Base-by-base conservation (phyloP, 768 basidiomycete genomes). In the Lactifluus echinatus region DNA sequence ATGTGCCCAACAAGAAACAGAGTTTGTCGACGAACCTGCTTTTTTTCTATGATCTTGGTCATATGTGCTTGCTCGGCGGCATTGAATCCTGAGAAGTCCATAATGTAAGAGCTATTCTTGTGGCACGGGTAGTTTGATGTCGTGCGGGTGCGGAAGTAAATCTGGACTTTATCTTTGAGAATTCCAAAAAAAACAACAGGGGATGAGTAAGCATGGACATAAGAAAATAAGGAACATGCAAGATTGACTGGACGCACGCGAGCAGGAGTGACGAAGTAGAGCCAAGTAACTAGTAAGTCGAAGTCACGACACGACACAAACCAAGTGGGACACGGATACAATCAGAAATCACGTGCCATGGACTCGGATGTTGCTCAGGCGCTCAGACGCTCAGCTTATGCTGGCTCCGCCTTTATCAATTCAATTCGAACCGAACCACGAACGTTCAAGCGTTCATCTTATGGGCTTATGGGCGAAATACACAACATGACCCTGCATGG, bases 61-160 rank as follows among this genome's bases (percentile, higher is more conserved):
- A 99, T 92, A 70, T 93, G 91, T n/a, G 91, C 90, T 77, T 95
- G 92, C 71, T 97, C 95, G 62, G 92, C 82, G 26, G 82, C 69
- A 72, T 87, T 95, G 74, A 97, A 84, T 62, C 80, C 78, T 64
- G 92, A 93, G 69, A 96, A 90, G 72, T 96, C 93, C 93, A 95
- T 94, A 65, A 55, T 68, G 59, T 33, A 47, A 53, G 53, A 42
- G 31, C 37, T 55, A 33, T 31, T 31, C 31, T 31, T 10, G 31
- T 31, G 31, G 31, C 31, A 5, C 26, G 40, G 1, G 47, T 40
- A 28, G 31, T 10, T 31, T 31, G 52, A 51, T 43, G 48, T 48
- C 53, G 57, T 40, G 42, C 34, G 37, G 54, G 34, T 29, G 19
- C 15, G 17, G 33, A 44, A 34, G 36, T 19, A 14, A 21, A 12